Conservation (phyloP, 768 basidiomycete species). For the Naganishia vaughanmartiniae region DNA sequence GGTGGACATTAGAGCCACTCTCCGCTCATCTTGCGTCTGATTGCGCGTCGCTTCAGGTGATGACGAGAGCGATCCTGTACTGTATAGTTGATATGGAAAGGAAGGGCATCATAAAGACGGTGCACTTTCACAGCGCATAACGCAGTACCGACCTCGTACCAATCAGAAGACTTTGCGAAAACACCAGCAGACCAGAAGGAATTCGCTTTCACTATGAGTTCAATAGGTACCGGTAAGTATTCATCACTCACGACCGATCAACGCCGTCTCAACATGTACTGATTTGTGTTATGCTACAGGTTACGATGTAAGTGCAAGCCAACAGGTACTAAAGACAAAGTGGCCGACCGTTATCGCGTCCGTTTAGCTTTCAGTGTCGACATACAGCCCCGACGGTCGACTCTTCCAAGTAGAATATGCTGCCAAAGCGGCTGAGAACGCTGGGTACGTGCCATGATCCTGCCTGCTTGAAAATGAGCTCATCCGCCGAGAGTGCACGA, state of each 20-base stretch:
- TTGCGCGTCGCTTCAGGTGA: slow-evolving; percentile 22
- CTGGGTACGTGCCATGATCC: slow-evolving; percentile 63
- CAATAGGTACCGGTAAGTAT: slow-evolving; percentile 98
- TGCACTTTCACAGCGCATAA: no score
- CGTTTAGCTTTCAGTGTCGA: slow-evolving; percentile 43
- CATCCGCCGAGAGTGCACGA: background rate
- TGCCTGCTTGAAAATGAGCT: background rate
- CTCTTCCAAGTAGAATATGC: slow-evolving; percentile 99
- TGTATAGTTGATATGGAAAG: background rate
- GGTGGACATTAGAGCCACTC: background rate
- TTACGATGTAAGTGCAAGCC: slow-evolving; percentile 6
- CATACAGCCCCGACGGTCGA: slow-evolving; percentile 77
- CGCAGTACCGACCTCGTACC: no score
- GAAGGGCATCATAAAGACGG: background rate
- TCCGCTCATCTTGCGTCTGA: background rate
- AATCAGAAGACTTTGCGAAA: background rate
- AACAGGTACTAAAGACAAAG: slow-evolving; percentile 69
- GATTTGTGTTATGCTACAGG: background rate
- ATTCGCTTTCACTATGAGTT: slow-evolving; percentile 67
- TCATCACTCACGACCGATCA: slow-evolving; percentile 37
- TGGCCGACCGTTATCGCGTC: background rate
- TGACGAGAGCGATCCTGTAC: background rate
- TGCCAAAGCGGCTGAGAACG: slow-evolving; percentile 97
- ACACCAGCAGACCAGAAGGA: background rate
- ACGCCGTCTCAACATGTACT: slow-evolving; percentile 62